phyloP scores from a whole-genome alignment of 345 rosid genomes.

The Psidium friedrichsthalianum region DNA sequence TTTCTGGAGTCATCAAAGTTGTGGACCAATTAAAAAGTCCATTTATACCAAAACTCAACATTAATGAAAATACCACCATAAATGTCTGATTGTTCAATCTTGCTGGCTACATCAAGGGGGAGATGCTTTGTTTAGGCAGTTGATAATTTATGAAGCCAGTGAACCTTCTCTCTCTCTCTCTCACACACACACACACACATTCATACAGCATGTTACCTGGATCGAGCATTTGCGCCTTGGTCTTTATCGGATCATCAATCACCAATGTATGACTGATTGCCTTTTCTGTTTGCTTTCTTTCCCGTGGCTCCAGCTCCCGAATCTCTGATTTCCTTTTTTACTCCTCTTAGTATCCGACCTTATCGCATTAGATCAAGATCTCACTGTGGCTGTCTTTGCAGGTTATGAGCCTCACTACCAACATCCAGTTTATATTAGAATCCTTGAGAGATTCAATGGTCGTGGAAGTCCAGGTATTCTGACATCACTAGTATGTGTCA shows the following conservation, averaged over 20 bases:
- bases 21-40: neutral
- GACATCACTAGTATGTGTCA: neutral
- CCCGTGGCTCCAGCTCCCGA: neutral
- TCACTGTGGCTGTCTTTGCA: constrained; percentile 15
- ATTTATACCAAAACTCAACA: neutral
- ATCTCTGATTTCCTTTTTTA: neutral
- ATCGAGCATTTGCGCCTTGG: neutral
- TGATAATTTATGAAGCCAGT: neutral
- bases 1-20: neutral
- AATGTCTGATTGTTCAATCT: neutral
- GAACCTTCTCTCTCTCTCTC: neutral
- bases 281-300: neutral
- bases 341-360: neutral
- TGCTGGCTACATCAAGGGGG: neutral
- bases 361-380: neutral
- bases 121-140: neutral
- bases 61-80: neutral
- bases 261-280: neutral
- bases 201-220: neutral
- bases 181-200: neutral
- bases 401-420: constrained; percentile 48
- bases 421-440: constrained; percentile 47
- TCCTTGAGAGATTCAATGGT: constrained; percentile 43
- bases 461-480: constrained; percentile 63
- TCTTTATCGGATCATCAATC: neutral